These are phyloP conservation scores for Crithidia sp. DNA, from an alignment of 208 protist genomes.

Conservation along the genomic window DNA sequence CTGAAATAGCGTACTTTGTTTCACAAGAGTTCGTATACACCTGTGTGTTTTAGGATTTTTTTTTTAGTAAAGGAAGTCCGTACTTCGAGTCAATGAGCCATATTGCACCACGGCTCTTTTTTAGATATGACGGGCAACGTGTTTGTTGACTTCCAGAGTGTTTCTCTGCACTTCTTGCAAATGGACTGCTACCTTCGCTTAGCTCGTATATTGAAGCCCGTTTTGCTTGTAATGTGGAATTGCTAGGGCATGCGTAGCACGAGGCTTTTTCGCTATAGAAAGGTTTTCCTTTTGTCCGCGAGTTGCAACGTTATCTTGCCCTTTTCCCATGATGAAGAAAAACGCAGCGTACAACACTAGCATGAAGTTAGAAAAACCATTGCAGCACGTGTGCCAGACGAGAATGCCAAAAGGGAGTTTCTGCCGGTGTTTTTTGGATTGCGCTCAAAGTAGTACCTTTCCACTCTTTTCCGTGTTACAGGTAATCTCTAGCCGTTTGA, in stretches of 20 bases:
- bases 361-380: too few species aligned
- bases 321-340: too few species aligned
- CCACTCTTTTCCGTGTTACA: conserved; percentile 13
- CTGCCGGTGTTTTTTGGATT: not conserved
- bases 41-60: conserved; percentile 31
- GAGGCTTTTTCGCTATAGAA: not conserved
- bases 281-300: not conserved
- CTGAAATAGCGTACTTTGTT: not conserved
- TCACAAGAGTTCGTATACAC: conserved; percentile 7
- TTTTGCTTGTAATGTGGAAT: too few species aligned
- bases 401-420: not conserved
- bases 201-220: too few species aligned
- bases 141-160: too few species aligned
- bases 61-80: conserved; percentile 6
- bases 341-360: too few species aligned
- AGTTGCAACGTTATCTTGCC: too few species aligned
- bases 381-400: not conserved
- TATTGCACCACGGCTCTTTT: too few species aligned
- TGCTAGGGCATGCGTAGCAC: too few species aligned
- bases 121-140: too few species aligned
- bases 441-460: not conserved
- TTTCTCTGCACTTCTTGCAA: too few species aligned
- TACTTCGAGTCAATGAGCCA: not conserved
- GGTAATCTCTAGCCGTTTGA: conserved; percentile 9
- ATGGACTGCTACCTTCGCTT: too few species aligned